Base-by-base conservation (phyloP, 192 early-diverging fungal species). In the Ambispora gerdemannii region DNA sequence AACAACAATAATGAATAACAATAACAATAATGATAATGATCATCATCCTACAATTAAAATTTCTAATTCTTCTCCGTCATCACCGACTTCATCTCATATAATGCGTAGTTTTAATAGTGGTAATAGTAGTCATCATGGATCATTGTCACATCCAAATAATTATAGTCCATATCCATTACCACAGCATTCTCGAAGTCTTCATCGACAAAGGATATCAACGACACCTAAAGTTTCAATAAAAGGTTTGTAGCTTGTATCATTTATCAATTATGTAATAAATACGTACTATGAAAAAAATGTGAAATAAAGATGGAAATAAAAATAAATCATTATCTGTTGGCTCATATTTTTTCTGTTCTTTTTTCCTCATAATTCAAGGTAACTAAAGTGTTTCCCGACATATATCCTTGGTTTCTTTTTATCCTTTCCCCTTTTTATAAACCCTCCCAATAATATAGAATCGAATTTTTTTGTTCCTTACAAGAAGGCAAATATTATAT, bases 401-500 rank as follows among this genome's bases (percentile, higher is more conserved):
- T 60, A n/a, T 19, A 33, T 3, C 27, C 0, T 24, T 1, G 7
- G 31, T 30, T 32, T n/a, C n/a, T n/a, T n/a, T n/a, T n/a, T n/a
- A n/a, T n/a, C n/a, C n/a, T 31, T 19, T 13, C 58, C 58, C 22
- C 31, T 33, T 30, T 3, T 60, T 60, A 24, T 31, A 60, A 60
- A 24, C 19, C 8, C 25, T 30, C 19, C 7, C 25, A 10, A 60
- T 32, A 30, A 24, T 60, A 60, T 30, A 31, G 33, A 32, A 19
- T 65, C n/a, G 22, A 33, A 27, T 43, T 47, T 47, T 13, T 50
- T 64, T 27, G 2, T 65, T 28, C 52, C 53, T 11, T 36, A 68
- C 24, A 69, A 50, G 53, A 27, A 22, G 2, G 67, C 32, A 11
- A 69, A 22, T 11, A 38, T 69, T 13, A 53, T 31, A 3, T 69